Base-by-base conservation (phyloP, 78 protist species). In the Guillardia theta region DNA sequence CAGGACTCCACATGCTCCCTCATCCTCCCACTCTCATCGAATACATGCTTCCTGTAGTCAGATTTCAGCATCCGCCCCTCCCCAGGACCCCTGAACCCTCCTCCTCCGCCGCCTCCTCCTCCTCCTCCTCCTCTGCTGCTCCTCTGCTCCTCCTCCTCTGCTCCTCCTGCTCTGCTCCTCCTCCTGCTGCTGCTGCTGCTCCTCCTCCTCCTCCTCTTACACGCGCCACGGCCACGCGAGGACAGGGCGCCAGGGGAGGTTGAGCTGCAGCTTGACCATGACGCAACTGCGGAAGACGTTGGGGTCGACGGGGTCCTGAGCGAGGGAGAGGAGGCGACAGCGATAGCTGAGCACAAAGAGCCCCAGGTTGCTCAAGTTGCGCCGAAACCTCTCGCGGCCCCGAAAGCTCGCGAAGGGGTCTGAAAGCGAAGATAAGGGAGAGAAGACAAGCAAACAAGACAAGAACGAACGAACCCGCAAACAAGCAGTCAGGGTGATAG, bases 221-320 rank as follows among this genome's bases (percentile, higher is more conserved):
- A 70, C 83, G 41, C 83, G 27, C 83, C 83, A 70, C n/a, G 83
- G 83, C 83, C 83, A 70, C 83, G 83, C 83, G 33, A 70, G 83
- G 4, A 70, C 83, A 22, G 83, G 83, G 46, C 36, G n/a, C 83
- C 83, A 70, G 8, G 83, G 83, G n/a, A 70, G 83, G 10, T 70
- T 70, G 45, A 70, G 83, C 83, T 70, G 83, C 6, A 70, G 83
- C 83, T 70, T 70, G 41, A 70, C 83, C 83, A 70, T 70, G 36
- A 70, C 83, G n/a, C n/a, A n/a, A n/a, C n/a, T n/a, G 1, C 83
- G 70, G 15, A 50, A 50, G 58, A 50, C 58, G 58, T 50, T 50
- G 39, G 21, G 70, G 6, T 58, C 70, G 70, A 15, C 10, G 10
- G 21, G 39, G 27, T 58, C 70, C 27, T 27, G 39, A 6, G 21